Conservation (phyloP, 352 stramenopile genomes). For the Aphanomyces euteiches region DNA sequence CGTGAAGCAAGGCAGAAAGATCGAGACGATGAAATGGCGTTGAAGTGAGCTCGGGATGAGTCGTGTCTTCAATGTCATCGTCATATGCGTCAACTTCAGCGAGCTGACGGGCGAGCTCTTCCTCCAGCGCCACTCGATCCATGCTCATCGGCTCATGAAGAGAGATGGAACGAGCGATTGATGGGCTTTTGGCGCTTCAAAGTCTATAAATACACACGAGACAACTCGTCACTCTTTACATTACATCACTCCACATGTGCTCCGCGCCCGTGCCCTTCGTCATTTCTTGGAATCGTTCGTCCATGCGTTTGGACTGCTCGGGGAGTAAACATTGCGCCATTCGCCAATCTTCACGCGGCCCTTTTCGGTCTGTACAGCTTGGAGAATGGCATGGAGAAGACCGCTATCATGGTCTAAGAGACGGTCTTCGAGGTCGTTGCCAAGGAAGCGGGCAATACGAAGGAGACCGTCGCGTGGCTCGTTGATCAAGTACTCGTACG, state of each 20-base stretch:
- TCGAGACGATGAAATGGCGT: neutral
- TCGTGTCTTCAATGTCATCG: neutral
- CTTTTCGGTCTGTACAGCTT: conserved; percentile 15
- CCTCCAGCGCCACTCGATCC: conserved; percentile 10
- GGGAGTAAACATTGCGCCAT: conserved; percentile 15
- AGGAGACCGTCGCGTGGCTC: conserved; percentile 37
- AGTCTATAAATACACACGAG: neutral
- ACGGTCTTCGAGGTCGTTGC: conserved; percentile 27
- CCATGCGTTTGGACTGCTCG: conserved; percentile 23
- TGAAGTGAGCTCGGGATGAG: neutral
- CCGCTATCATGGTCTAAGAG: conserved; percentile 9
- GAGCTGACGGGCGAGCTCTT: conserved; percentile 16
- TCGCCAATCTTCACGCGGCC: conserved; percentile 17
- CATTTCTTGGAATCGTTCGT: conserved; percentile 17
- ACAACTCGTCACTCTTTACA: neutral
- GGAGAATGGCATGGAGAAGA: conserved; percentile 7
- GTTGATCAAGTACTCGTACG: conserved; percentile 38
- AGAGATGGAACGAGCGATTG: neutral
- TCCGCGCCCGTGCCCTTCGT: conserved; percentile 20
- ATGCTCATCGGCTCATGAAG: neutral
- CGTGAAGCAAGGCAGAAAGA: neutral
- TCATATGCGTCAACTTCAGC: neutral
- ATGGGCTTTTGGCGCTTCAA: neutral
- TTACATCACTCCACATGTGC: conserved; percentile 28
- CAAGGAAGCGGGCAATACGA: conserved; percentile 39